Conservation (phyloP, 768 basidiomycete species). For the Hygrophoropsis aurantiaca region DNA sequence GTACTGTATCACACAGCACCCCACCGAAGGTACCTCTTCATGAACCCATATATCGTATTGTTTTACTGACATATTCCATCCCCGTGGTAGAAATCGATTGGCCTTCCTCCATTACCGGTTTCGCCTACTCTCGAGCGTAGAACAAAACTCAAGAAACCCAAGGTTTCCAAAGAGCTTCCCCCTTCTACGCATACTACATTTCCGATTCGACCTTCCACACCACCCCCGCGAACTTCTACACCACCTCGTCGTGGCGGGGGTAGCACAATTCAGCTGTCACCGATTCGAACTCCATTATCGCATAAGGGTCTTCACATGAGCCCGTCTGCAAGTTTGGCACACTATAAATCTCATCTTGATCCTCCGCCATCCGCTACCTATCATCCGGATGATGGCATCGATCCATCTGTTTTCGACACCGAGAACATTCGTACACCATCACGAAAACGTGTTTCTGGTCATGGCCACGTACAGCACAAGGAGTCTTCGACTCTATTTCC, state of each 20-base stretch:
- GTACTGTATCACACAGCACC: constrained; percentile 17
- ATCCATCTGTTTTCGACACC: constrained; percentile 36
- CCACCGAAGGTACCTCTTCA: constrained; percentile 25
- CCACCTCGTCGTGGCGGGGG: constrained; percentile 29
- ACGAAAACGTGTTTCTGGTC: constrained; percentile 35
- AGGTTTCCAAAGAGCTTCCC: constrained; percentile 14
- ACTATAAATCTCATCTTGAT: constrained; percentile 69
- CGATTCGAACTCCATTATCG: constrained; percentile 64
- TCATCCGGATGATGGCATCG: constrained; percentile 29
- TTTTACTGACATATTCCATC: constrained; percentile 1
- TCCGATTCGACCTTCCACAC: constrained; percentile 23
- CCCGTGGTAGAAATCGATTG: constrained; percentile 34
- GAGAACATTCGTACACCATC: constrained; percentile 45
- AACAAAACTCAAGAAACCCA: constrained; percentile 19
- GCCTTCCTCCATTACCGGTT: constrained; percentile 42
- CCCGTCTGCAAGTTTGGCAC: constrained; percentile 60
- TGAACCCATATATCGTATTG: neutral
- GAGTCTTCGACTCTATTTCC: constrained; percentile 23
- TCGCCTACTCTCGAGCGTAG: constrained; percentile 48
- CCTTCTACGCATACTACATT: constrained; percentile 26
- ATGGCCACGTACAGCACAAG: constrained; percentile 11
- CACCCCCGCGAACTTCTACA: constrained; percentile 41
- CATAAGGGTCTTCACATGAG: constrained; percentile 72
- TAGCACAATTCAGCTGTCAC: constrained; percentile 48
- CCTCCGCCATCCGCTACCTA: constrained; percentile 48